Evolutionary conservation across 1,139 yeast genomes (phyloP).

Genomic region (Kluyveromyces sp.): DNA sequence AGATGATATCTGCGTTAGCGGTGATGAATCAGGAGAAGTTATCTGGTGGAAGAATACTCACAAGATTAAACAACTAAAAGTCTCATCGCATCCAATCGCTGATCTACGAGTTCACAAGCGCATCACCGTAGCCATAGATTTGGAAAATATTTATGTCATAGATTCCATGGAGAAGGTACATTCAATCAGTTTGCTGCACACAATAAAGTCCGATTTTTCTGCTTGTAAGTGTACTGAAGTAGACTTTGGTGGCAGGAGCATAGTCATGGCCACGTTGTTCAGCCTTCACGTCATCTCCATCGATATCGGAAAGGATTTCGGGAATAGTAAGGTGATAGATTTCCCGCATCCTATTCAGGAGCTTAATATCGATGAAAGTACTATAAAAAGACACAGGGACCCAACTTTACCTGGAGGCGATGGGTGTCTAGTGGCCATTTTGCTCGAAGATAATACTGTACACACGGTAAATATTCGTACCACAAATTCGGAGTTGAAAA

Average conservation of each 20-base stretch:
- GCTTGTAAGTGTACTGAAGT: conserved; percentile 32
- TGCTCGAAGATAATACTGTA: conserved; percentile 35
- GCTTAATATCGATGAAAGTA: conserved; percentile 30
- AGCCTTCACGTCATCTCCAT: conserved; percentile 28
- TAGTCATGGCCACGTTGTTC: conserved; percentile 26
- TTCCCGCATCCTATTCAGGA: conserved; percentile 40
- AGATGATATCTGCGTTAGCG: conserved; percentile 35
- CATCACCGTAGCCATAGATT: conserved; percentile 27
- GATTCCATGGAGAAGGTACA: conserved; percentile 16
- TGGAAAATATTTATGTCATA: conserved; percentile 21
- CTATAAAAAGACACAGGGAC: conserved; percentile 25
- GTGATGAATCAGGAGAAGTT: conserved; percentile 37
- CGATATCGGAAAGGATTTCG: conserved; percentile 24
- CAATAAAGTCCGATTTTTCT: conserved; percentile 8
- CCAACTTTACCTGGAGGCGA: conserved; percentile 45
- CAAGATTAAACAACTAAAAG: conserved; percentile 18
- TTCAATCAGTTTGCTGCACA: conserved; percentile 18
- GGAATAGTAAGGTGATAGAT: conserved; percentile 16
- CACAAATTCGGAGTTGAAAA: conserved; percentile 18
- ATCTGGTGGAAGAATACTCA: conserved; percentile 35
- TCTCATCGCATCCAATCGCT: conserved; percentile 22
- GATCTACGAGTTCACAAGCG: conserved; percentile 24
- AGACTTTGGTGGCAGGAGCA: conserved; percentile 47
- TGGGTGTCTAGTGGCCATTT: conserved; percentile 45
- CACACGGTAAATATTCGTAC: conserved; percentile 38